Evolutionary conservation across 257 asterid species (phyloP), one percentile per base, ranked within the genome.

Genomic region (Cruciata laevipes): DNA sequence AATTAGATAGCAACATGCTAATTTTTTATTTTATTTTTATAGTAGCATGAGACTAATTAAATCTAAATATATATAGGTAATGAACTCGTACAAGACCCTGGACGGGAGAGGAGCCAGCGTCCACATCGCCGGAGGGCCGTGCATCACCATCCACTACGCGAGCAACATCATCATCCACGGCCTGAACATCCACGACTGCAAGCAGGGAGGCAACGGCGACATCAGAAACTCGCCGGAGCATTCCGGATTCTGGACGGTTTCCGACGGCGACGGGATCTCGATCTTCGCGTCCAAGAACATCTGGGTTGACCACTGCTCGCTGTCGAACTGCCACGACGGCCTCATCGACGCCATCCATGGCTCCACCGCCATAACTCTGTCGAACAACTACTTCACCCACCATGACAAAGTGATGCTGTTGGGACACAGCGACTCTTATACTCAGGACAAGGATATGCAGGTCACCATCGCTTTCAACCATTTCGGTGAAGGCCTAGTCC

Each of bases 401-500:
- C 97, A 87, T 65, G 95, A 90, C 35, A 87, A 90, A 76, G 97
- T 90, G 42, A 90, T 90, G 95, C 73, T 90, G 17, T 72, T 90
- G 40, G 97, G 95, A 40, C 95, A 88, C 6, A 90, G 83, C 44
- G 97, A 90, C 74, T 60, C 47, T 0, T 88, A 49, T 40, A 59
- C 72, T 14, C 76, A 81, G 51, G 97, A 88, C 66, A 82, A 79
- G 76, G 68, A 61, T 63, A 88, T 90, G 97, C 95, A 82, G 61
- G 97, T 83, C 1, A 90, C 97, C 20, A 72, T 90, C 70, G 95
- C 95, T 20, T 90, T 90, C 49, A 87, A 90, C 71, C 96, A 90
- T 78, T 90, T 90, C 71, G 97, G 97, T 51, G 96, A 90, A 77
- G 97, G 96, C 0, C 69, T 90, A 17, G 87, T 88, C 18, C 97